Percentiles rank a stretch among this genome's conserved stretches.
Conservation (phyloP, 1,284 basidiomycete genomes). For the Leucoagaricus sp. region DNA sequence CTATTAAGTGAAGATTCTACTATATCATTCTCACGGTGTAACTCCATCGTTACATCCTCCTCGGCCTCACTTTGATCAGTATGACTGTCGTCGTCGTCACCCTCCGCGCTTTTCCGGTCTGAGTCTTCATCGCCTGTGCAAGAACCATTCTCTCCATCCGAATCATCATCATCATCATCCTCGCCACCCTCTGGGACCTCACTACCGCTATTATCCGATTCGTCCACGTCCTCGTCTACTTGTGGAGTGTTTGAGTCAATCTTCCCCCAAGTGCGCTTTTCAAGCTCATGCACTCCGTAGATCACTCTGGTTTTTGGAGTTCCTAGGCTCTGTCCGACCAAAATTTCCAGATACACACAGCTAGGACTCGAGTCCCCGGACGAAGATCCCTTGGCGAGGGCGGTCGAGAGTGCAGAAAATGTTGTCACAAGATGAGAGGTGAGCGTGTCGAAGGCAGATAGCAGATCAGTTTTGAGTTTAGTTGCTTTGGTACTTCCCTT, state of each 20-base stretch:
- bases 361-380: constrained; percentile 7
- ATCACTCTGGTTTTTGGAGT: constrained; percentile 60
- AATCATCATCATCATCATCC: constrained; percentile 15
- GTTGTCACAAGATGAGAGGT: constrained; percentile 72
- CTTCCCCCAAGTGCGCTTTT: constrained; percentile 61
- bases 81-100: constrained; percentile 20
- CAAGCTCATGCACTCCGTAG: constrained; percentile 62
- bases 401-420: constrained; percentile 67
- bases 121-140: constrained; percentile 1
- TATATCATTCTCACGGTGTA: too few species aligned
- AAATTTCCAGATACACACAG: constrained; percentile 55
- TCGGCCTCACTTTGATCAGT: constrained; percentile 19
- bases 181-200: constrained; percentile 24
- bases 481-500: constrained; percentile 47
- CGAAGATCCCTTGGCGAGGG: constrained; percentile 44
- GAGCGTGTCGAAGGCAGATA: constrained; percentile 68
- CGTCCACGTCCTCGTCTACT: constrained; percentile 22
- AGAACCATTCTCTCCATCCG: not conserved
- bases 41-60: too few species aligned
- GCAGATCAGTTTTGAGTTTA: constrained; percentile 60
- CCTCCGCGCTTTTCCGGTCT: constrained; percentile 20
- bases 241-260: constrained; percentile 34
- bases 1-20: too few species aligned
- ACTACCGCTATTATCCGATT: constrained; percentile 21
- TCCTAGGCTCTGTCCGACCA: constrained; percentile 64